Evolutionary conservation across 495 filamentous ascomycete species (phyloP).

Genomic region (Podospora fimiseda): DNA sequence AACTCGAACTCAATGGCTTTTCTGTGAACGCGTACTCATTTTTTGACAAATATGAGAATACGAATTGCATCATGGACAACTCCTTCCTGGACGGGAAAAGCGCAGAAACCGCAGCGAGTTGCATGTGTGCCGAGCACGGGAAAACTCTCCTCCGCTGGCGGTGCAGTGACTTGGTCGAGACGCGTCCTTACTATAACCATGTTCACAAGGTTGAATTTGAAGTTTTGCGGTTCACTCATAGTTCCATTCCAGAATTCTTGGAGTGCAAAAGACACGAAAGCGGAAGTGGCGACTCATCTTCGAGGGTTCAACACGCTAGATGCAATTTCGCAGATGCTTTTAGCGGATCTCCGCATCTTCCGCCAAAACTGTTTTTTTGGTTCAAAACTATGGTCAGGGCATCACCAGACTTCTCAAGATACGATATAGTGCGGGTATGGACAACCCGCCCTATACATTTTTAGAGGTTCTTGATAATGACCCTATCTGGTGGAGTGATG

Average conservation of each 20-base stretch:
- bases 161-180: background rate
- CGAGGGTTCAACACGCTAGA: background rate
- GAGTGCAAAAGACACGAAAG: background rate
- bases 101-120: no score
- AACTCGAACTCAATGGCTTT: background rate
- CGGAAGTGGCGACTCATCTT: background rate
- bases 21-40: background rate
- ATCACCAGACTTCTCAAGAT: background rate
- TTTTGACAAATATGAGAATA: background rate
- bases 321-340: background rate
- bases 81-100: background rate
- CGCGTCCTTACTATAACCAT: background rate
- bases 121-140: background rate
- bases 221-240: background rate
- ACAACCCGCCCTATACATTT: background rate
- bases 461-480: no score
- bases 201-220: background rate
- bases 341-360: background rate
- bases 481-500: no score
- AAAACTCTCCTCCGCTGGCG: background rate
- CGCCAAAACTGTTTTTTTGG: background rate
- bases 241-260: background rate
- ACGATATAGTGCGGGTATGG: background rate
- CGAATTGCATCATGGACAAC: background rate
- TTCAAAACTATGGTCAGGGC: background rate